Base-by-base conservation (phyloP, 495 filamentous ascomycete species). In the Podospora anserina region DNA sequence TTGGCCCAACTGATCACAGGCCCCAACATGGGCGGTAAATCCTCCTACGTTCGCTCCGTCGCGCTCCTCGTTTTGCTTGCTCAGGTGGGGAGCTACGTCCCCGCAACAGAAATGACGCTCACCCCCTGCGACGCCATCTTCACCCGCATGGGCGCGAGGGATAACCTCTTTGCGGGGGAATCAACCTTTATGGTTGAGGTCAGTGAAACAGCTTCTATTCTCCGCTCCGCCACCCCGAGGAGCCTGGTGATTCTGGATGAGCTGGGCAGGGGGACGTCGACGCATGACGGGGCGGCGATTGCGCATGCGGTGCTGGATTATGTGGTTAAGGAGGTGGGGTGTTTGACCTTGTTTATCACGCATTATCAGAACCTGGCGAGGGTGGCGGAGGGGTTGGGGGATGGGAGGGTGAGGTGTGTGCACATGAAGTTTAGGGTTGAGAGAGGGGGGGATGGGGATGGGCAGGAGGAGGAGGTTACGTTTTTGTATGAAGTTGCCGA, bases 1-100 rank as follows among this genome's bases (percentile, higher is more conserved):
- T 88, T 93, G 1, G 93, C 91, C 0, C 87, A 97, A 62, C 88
- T 98, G 54, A 88, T 98, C 66, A 98, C 96, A 4, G 96, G 96
- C 5, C 95, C 96, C 16, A 99, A 99, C 83, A 98, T 98, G 94
- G 96, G 96, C 72, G 95, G 95, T 28, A 99, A 99, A 76, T 95
- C 91, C 58, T 91, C 88, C 74, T 99, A 96, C 79, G 94, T 98
- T 2, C 91, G 95, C 63, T 91, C 93, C 71, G 88, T 95, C 32
- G 95, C 95, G 0, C 88, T 99, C 0, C 91, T 98, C 65, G 87
- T 90, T 19, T 93, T 99, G 68, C 93, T 99, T 84, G 94, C 90
- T 3, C 95, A 99, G 72, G 90, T 97, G 71, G 95, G 95, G 55
- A 94, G 90, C 7, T 99, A 95, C 77, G 93, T 99, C 2, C 95